A percentile compares a stretch with the other conserved stretches of the same genome.
phyloP scores from a whole-genome alignment of 2,329 filamentous ascomycete genomes.

The Trichoderma sp. region DNA sequence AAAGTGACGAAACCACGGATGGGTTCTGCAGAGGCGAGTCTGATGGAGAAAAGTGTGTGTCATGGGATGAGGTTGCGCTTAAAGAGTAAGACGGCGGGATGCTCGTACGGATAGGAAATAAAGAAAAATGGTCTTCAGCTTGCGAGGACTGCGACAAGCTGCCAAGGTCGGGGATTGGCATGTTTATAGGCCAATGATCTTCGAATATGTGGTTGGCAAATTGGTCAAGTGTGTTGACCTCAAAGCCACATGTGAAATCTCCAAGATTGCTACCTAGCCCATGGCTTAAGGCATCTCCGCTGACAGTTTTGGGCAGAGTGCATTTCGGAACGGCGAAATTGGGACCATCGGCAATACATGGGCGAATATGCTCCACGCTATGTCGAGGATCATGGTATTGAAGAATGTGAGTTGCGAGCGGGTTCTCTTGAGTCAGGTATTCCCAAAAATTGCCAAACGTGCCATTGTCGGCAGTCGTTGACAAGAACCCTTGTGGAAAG shows the following conservation, averaged over 20 bases:
- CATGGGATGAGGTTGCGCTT: background rate
- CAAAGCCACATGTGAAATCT: conserved; percentile 32
- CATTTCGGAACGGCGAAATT: conserved; percentile 30
- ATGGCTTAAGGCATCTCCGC: conserved; percentile 21
- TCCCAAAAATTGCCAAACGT: conserved; percentile 25
- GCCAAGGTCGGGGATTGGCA: background rate
- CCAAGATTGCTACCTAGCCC: conserved; percentile 24
- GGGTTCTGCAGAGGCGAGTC: conserved; percentile 29
- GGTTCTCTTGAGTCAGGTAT: conserved; percentile 28
- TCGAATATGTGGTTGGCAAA: conserved; percentile 36
- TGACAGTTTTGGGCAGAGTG: conserved; percentile 31
- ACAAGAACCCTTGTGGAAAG: conserved; percentile 22
- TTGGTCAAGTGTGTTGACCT: conserved; percentile 30
- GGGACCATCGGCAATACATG: conserved; percentile 34
- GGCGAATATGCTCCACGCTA: conserved; percentile 27
- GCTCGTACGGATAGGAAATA: background rate
- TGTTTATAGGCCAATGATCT: conserved; percentile 27
- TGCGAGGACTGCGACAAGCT: background rate
- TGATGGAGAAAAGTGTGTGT: conserved; percentile 28
- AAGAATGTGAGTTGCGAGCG: conserved; percentile 34
- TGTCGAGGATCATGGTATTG: conserved; percentile 34
- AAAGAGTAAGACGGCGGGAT: conserved; percentile 9
- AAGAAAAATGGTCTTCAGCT: background rate
- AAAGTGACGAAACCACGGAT: conserved; percentile 28
- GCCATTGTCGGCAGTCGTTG: conserved; percentile 17